A percentile compares a stretch with the other conserved stretches of the same genome.
Evolutionary conservation across 805 yeast species (phyloP).

Genomic region (Monosporozyma solicola): DNA sequence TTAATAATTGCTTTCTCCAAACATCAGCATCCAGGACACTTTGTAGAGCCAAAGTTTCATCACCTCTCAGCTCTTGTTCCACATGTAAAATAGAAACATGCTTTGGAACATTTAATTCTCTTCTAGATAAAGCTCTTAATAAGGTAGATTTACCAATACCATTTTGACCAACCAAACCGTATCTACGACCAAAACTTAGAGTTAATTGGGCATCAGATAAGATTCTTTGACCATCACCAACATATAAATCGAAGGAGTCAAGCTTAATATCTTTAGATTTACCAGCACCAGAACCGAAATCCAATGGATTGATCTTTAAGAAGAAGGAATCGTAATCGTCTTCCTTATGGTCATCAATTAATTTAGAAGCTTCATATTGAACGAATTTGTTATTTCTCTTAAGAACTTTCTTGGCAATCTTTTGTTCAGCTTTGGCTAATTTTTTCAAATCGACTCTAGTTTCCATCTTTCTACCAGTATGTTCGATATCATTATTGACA

Average conservation of each 20-base stretch:
- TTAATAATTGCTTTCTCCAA: constrained; percentile 85
- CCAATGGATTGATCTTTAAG: constrained; percentile 91
- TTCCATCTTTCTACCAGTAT: constrained; percentile 85
- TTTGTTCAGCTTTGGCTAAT: constrained; percentile 92
- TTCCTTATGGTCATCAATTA: constrained; percentile 52
- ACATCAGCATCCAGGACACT: constrained; percentile 99
- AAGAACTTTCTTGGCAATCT: constrained; percentile 94
- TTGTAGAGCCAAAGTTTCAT: constrained; percentile 82
- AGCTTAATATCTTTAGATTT: constrained; percentile 94
- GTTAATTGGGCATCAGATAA: constrained; percentile 81
- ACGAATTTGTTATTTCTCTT: constrained; percentile 75
- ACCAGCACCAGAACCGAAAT: constrained; percentile 82
- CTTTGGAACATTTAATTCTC: constrained; percentile 90
- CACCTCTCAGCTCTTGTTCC: constrained; percentile 95
- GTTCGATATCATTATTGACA: constrained; percentile 84
- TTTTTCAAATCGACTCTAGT: constrained; percentile 94
- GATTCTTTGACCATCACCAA: constrained; percentile 92
- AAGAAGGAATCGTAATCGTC: constrained; percentile 91
- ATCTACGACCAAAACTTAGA: constrained; percentile 84
- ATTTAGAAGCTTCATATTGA: constrained; percentile 87
- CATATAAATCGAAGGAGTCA: constrained; percentile 87
- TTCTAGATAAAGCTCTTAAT: constrained; percentile 79
- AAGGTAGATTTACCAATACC: constrained; percentile 99
- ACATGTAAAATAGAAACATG: constrained; percentile 94
- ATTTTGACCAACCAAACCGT: constrained; percentile 96